A percentile compares a stretch with the other conserved stretches of the same genome.
Evolutionary conservation across 345 rosid genomes (phyloP).

Genomic region (Psidium friedrichsthalianum): DNA sequence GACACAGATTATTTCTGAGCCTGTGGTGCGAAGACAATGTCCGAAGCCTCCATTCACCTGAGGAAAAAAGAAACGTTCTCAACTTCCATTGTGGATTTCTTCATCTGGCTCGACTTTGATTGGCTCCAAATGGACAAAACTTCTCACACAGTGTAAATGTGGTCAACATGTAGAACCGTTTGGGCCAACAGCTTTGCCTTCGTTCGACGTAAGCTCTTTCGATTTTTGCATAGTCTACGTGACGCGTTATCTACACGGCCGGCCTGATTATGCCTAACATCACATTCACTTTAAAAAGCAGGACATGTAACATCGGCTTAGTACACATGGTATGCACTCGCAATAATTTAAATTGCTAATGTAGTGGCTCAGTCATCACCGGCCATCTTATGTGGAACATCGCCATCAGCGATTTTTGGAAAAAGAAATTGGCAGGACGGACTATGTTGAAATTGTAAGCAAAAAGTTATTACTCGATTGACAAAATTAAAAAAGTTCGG

Average conservation of each 20-base stretch:
- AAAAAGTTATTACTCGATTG: not conserved
- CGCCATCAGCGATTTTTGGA: not conserved
- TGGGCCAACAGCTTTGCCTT: not conserved
- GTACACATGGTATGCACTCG: not conserved
- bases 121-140: not conserved
- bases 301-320: not conserved
- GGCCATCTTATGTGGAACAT: fast-evolving
- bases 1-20: not conserved
- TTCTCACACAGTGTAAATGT: not conserved
- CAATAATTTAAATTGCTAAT: not conserved
- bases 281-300: not conserved
- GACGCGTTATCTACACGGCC: not conserved
- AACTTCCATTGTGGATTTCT: not conserved
- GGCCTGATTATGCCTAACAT: not conserved
- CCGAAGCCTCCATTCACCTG: not conserved
- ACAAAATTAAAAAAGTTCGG: not conserved
- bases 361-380: fast-evolving
- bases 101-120: not conserved
- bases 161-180: not conserved
- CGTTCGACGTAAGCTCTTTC: not conserved
- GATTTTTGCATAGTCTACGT: not conserved
- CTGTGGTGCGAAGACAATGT: not conserved
- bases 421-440: fast-evolving
- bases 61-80: not conserved
- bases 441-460: not conserved